Percentiles rank a stretch among this genome's conserved stretches.
phyloP scores from a whole-genome alignment of 75 land plant species.

The Chamaecyparis obtusa region DNA sequence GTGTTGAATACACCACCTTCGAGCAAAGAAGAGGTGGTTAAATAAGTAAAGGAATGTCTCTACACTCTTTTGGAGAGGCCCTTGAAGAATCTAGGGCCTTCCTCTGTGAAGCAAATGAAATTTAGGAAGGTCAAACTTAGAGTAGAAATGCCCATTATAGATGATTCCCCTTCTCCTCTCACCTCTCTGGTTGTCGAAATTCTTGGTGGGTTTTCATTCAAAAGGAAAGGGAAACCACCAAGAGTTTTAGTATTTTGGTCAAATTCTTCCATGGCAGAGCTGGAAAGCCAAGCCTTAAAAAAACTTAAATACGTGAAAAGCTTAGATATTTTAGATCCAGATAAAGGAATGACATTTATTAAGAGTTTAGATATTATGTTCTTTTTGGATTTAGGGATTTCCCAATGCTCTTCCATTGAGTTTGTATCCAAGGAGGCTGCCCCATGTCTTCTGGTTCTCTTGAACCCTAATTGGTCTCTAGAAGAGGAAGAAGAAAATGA shows the following conservation, averaged over 20 bases:
- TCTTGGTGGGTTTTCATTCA: conserved; percentile 38
- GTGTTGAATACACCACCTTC: conserved; percentile 44
- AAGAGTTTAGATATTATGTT: conserved; percentile 44
- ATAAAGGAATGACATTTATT: neutral
- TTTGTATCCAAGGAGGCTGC: conserved; percentile 24
- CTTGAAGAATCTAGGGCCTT: conserved; percentile 59
- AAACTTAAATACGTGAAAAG: neutral
- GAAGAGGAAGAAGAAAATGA: conserved; percentile 55
- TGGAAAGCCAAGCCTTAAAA: conserved; percentile 21
- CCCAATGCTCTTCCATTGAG: conserved; percentile 34
- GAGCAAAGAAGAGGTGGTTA: conserved; percentile 74
- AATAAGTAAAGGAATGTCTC: conserved; percentile 64
- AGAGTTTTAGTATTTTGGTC: conserved; percentile 48
- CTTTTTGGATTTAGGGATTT: conserved; percentile 48
- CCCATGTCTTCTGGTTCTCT: conserved; percentile 67
- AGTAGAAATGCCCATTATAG: conserved; percentile 82
- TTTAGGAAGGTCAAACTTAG: conserved; percentile 57
- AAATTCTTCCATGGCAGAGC: conserved; percentile 16
- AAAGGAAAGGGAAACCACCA: conserved; percentile 22
- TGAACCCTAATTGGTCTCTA: conserved; percentile 77
- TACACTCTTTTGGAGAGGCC: conserved; percentile 59
- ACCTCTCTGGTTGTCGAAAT: conserved; percentile 55
- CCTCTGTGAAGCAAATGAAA: conserved; percentile 61
- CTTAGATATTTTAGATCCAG: neutral
- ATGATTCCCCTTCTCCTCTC: conserved; percentile 59